These are phyloP conservation scores for Trichoderma endophyticum DNA, from an alignment of 2,329 filamentous ascomycete species.

Conservation along the genomic window DNA sequence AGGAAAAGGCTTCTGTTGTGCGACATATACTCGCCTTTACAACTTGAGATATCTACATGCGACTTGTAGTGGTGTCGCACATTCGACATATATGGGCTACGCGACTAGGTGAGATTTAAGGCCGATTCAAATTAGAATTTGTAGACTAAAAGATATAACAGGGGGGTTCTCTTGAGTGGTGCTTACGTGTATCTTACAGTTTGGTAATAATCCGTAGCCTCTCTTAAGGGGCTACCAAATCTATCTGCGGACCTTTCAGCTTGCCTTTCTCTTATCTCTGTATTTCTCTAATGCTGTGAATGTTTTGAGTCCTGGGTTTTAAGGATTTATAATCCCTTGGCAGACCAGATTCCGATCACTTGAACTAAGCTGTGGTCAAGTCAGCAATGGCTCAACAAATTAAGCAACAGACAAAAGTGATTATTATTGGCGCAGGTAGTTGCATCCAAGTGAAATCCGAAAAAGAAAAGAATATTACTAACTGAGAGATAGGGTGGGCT, in stretches of 20 bases:
- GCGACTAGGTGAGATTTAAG: neutral
- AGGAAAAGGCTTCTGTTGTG: accelerated
- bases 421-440: neutral
- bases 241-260: neutral
- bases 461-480: neutral
- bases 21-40: neutral
- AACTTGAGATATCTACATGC: neutral
- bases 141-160: neutral
- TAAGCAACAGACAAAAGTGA: neutral
- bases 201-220: neutral
- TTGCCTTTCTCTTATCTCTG: neutral
- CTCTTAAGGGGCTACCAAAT: neutral
- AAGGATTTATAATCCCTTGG: neutral
- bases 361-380: neutral
- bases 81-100: neutral
- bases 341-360: neutral
- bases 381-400: neutral
- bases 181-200: conserved; percentile 4
- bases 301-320: too few relatives aligned
- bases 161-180: neutral
- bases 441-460: too few relatives aligned
- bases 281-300: too few relatives aligned
- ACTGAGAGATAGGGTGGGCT: neutral
- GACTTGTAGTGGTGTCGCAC: neutral
- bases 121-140: neutral